Evolutionary conservation across 352 stramenopile genomes (phyloP), one percentile per base, ranked within the genome.

Genomic region (Phytophthora quininea): DNA sequence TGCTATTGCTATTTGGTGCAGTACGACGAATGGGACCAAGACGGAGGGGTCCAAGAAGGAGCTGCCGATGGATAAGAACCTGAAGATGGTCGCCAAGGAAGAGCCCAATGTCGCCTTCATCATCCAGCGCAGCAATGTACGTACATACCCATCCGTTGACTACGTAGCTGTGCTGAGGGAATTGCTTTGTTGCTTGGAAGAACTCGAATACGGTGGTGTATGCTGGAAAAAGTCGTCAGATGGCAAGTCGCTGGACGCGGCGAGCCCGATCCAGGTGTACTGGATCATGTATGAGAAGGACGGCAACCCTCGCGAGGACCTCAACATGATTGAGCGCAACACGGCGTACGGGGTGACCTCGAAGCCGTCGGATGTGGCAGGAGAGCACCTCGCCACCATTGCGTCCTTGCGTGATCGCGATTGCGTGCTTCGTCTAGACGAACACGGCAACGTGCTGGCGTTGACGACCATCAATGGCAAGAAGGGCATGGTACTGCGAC

Each of bases 131-230:
- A 94, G 86, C 75, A 93, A 85, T 65, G 86, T 94, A 52, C 56
- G 84, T 74, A 11, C 42, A 29, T 15, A 32, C 58, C 8, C 1
- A 29, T 53, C 15, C 31, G 7, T 62, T 31, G 37, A n/a, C 29
- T 8, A 35, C 29, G 46, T 14, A 15, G 48, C 31, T 45, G 24
- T 11, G 27, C 11, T 32, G 48, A 46, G 15, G 42, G 15, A 8
- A 19, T 43, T 56, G 10, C 59, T 40, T 31, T 58, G 11, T 60
- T 33, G 12, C 37, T 55, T 10, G 33, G 35, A 67, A 93, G 82
- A 95, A 95, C 62, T 71, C 84, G n/a, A 95, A 95, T 58, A 93
- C 85, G 32, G 88, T 95, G 29, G 86, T 95, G 65, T 95, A 95
- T 68, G 85, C 82, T 27, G 85, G 66, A 6, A 63, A 58, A 80